Evolutionary conservation across 2,329 filamentous ascomycete species (phyloP).

Genomic region (Pseudogymnoascus sp.): DNA sequence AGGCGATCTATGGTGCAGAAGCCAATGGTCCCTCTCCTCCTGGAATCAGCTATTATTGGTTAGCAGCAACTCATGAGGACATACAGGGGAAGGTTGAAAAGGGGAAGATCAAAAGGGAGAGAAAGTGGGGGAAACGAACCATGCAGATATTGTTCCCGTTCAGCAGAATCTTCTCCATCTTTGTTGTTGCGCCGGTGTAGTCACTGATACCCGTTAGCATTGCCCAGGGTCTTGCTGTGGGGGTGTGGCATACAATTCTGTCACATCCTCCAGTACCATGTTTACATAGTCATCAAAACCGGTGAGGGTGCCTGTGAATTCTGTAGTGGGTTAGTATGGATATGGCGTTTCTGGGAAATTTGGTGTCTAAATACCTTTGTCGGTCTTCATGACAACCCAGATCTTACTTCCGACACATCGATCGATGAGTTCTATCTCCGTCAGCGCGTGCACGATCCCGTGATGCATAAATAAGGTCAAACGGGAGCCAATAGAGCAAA

Average conservation of each 20-base stretch:
- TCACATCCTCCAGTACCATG: slow-evolving; percentile 97
- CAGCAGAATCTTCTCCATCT: slow-evolving; percentile 86
- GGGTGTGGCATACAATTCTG: slow-evolving; percentile 66
- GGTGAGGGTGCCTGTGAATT: slow-evolving; percentile 89
- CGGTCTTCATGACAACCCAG: slow-evolving; percentile 99
- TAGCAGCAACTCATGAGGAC: not conserved
- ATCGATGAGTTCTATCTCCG: slow-evolving; percentile 78
- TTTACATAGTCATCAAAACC: slow-evolving; percentile 99
- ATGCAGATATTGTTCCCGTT: slow-evolving; percentile 99
- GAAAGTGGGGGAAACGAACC: slow-evolving; percentile 46
- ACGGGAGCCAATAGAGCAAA: slow-evolving; percentile 11
- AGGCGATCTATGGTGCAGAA: not conserved
- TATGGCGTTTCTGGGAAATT: not conserved
- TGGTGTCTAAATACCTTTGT: slow-evolving; percentile 64
- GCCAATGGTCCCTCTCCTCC: slow-evolving; percentile 6
- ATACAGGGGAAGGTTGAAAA: not conserved
- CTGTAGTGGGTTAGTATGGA: slow-evolving; percentile 38
- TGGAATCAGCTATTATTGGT: not conserved
- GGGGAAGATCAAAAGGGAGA: not conserved
- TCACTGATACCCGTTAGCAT: slow-evolving; percentile 69
- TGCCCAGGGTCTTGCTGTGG: slow-evolving; percentile 64
- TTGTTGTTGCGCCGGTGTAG: slow-evolving; percentile 78
- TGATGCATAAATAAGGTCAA: not conserved
- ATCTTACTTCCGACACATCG: slow-evolving; percentile 97
- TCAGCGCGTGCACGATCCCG: not conserved